phyloP scores from a whole-genome alignment of 768 basidiomycete genomes.

The Coprinopsis sp. region DNA sequence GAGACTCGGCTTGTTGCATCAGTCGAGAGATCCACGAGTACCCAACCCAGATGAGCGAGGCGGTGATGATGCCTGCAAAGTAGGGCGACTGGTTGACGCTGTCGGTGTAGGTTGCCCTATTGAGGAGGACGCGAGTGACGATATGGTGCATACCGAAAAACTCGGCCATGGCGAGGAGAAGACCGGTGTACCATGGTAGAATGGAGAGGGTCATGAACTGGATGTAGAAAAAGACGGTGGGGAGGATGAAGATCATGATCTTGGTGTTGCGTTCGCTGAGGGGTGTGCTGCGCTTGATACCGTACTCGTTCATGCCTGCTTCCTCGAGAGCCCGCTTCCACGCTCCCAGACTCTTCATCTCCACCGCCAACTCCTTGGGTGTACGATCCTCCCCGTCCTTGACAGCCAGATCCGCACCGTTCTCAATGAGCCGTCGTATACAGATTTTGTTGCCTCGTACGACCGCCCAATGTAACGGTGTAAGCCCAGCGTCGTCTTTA shows the following conservation, averaged over 20 bases:
- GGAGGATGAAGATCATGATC: constrained; percentile 72
- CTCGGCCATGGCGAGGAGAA: constrained; percentile 77
- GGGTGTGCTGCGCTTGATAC: constrained; percentile 57
- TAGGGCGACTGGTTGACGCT: constrained; percentile 86
- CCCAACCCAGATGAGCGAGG: constrained; percentile 81
- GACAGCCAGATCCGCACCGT: constrained; percentile 75
- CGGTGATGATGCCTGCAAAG: constrained; percentile 86
- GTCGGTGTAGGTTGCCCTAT: constrained; percentile 77
- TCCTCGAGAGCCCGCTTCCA: constrained; percentile 89
- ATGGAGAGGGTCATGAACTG: constrained; percentile 81
- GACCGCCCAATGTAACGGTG: constrained; percentile 96
- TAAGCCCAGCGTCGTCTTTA: constrained; percentile 76
- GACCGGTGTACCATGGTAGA: constrained; percentile 86
- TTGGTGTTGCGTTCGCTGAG: constrained; percentile 81
- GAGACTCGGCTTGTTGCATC: constrained; percentile 63
- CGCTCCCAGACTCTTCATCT: constrained; percentile 85
- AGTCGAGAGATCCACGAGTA: constrained; percentile 80
- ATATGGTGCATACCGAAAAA: constrained; percentile 94
- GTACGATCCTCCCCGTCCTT: constrained; percentile 85
- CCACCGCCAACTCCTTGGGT: constrained; percentile 89
- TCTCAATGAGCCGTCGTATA: constrained; percentile 80
- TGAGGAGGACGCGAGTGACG: constrained; percentile 81
- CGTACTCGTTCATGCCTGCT: constrained; percentile 77
- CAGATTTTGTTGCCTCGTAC: constrained; percentile 89
- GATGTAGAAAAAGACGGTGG: constrained; percentile 72